Conservation (phyloP, 345 rosid genomes). For the Psidium guajava region DNA sequence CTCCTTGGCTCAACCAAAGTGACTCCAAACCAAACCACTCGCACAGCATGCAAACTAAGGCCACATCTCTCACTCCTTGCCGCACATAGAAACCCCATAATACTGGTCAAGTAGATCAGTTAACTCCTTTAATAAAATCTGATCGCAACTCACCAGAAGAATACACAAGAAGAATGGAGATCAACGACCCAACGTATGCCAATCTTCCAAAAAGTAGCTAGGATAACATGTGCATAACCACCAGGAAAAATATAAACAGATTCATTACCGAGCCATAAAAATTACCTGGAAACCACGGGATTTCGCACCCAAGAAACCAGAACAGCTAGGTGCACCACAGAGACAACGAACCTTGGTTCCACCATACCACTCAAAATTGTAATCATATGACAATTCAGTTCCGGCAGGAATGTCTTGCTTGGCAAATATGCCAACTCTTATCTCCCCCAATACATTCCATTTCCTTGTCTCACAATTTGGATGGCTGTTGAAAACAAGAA, state of each 20-base stretch:
- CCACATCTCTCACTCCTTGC: not conserved
- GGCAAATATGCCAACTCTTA: slow-evolving; percentile 94
- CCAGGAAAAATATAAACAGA: not conserved
- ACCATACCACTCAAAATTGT: slow-evolving; percentile 96
- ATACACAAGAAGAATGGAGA: not conserved
- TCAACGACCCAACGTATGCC: not conserved
- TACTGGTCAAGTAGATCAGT: not conserved
- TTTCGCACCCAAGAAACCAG: slow-evolving; percentile 97
- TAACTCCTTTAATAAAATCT: not conserved
- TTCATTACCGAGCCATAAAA: not conserved
- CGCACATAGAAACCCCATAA: not conserved
- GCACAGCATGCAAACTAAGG: not conserved
- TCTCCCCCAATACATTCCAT: slow-evolving; percentile 88
- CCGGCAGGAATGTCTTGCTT: slow-evolving; percentile 57
- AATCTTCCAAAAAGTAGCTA: not conserved
- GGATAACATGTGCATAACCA: not conserved
- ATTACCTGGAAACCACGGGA: slow-evolving; percentile 96
- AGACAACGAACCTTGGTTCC: slow-evolving; percentile 95
- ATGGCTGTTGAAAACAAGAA: slow-evolving; percentile 28
- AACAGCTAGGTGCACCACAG: slow-evolving; percentile 78
- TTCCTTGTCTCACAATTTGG: slow-evolving; percentile 99
- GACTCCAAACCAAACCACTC: not conserved
- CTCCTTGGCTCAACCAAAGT: not conserved
- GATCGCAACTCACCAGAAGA: not conserved
- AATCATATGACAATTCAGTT: slow-evolving; percentile 75